phyloP scores from a whole-genome alignment of 805 yeast genomes.

The Wickerhamomyces sydowiorum region DNA sequence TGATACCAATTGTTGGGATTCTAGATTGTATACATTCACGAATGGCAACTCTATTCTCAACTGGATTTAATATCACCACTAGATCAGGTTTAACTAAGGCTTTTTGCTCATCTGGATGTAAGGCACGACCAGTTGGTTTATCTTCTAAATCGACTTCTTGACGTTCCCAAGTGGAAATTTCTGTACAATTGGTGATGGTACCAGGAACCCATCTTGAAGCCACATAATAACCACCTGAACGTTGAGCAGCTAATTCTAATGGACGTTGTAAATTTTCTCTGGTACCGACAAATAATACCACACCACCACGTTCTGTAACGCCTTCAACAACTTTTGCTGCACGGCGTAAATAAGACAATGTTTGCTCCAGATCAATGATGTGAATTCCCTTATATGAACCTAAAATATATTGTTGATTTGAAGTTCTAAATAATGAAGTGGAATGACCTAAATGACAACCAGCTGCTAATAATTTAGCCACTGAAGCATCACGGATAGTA shows the following conservation, averaged over 20 bases:
- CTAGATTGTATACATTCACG: conserved; percentile 76
- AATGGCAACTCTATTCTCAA: conserved; percentile 74
- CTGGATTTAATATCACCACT: conserved; percentile 80
- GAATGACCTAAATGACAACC: conserved; percentile 96
- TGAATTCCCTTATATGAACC: conserved; percentile 91
- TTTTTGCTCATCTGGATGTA: conserved; percentile 42
- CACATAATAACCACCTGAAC: conserved; percentile 77
- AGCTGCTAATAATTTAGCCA: conserved; percentile 75
- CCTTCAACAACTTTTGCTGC: conserved; percentile 85
- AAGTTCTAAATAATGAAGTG: conserved; percentile 68
- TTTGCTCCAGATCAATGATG: conserved; percentile 84
- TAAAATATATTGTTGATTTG: conserved; percentile 79
- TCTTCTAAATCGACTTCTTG: conserved; percentile 76
- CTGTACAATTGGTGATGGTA: conserved; percentile 78
- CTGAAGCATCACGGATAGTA: conserved; percentile 48
- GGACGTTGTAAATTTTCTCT: conserved; percentile 70
- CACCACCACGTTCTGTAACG: conserved; percentile 78
- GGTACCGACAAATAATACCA: conserved; percentile 81
- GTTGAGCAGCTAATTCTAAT: conserved; percentile 71
- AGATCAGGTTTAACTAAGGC: conserved; percentile 80
- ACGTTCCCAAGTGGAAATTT: conserved; percentile 57
- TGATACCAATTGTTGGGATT: conserved; percentile 88
- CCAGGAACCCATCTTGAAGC: conserved; percentile 92
- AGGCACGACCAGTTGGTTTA: conserved; percentile 52
- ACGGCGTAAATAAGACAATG: conserved; percentile 65